These are phyloP conservation scores for Phialemoniopsis sp. DNA, from an alignment of 2,329 filamentous ascomycete genomes.

Conservation along the genomic window DNA sequence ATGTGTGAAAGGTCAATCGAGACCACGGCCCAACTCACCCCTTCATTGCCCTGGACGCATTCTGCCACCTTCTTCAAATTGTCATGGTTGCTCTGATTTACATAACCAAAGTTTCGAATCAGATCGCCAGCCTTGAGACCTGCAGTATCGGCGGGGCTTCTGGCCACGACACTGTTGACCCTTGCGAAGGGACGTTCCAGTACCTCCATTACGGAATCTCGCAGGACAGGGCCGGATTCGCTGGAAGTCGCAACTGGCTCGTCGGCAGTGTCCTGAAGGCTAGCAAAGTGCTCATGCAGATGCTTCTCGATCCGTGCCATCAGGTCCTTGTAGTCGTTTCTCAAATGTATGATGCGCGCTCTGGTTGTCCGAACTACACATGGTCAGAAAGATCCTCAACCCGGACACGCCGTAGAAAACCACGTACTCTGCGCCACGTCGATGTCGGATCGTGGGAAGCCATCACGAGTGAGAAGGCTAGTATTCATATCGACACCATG, in stretches of 20 bases:
- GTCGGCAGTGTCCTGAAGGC: slow-evolving; percentile 48
- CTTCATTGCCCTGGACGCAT: slow-evolving; percentile 84
- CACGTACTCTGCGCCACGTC: slow-evolving; percentile 86
- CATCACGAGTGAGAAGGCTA: slow-evolving; percentile 78
- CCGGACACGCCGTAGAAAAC: background rate
- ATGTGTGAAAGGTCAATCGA: background rate
- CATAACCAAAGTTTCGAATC: slow-evolving; percentile 80
- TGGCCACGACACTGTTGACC: slow-evolving; percentile 75
- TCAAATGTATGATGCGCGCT: slow-evolving; percentile 80
- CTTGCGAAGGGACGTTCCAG: slow-evolving; percentile 68
- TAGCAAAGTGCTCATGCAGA: slow-evolving; percentile 89
- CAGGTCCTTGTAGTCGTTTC: slow-evolving; percentile 89
- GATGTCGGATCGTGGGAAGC: slow-evolving; percentile 88
- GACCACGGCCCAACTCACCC: slow-evolving; percentile 52
- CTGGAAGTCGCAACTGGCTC: slow-evolving; percentile 16
- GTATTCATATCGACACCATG: slow-evolving; percentile 94
- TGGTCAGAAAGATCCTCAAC: slow-evolving; percentile 5
- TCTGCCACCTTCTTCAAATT: slow-evolving; percentile 82
- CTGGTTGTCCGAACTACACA: slow-evolving; percentile 81
- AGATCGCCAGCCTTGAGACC: slow-evolving; percentile 78
- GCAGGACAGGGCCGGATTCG: slow-evolving; percentile 13
- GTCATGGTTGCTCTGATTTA: slow-evolving; percentile 82
- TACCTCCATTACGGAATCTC: slow-evolving; percentile 26
- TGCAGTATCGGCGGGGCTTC: slow-evolving; percentile 78
- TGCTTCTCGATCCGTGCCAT: slow-evolving; percentile 81